phyloP scores from a whole-genome alignment of 805 yeast genomes.

The Kazachstania psychrophila region DNA sequence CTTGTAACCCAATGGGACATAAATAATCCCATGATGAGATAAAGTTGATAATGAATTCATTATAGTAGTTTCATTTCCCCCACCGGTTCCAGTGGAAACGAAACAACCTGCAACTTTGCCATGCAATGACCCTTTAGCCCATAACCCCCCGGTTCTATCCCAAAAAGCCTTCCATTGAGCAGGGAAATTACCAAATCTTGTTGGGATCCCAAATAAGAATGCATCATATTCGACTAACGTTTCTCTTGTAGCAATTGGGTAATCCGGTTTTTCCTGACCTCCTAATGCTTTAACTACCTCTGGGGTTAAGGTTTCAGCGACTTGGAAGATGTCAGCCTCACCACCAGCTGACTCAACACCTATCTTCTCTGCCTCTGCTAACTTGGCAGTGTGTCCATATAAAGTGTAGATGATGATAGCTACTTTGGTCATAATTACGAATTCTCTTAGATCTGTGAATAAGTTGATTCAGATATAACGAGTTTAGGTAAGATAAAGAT shows the following conservation, averaged over 20 bases:
- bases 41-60: conserved; percentile 54
- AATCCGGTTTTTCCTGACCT: conserved; percentile 53
- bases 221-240: conserved; percentile 64
- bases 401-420: conserved; percentile 75
- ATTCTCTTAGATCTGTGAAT: too few species aligned
- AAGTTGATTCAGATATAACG: too few species aligned
- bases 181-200: conserved; percentile 75
- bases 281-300: conserved; percentile 53
- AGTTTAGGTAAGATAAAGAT: too few species aligned
- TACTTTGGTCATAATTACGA: conserved; percentile 38
- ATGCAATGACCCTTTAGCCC: conserved; percentile 64
- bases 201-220: conserved; percentile 75
- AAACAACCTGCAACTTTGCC: conserved; percentile 73
- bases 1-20: conserved; percentile 69
- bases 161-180: conserved; percentile 70
- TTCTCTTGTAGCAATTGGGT: conserved; percentile 54
- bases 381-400: conserved; percentile 64
- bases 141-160: conserved; percentile 70
- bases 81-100: conserved; percentile 70
- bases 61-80: conserved; percentile 72
- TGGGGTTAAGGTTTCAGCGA: conserved; percentile 65
- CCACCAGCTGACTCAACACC: conserved; percentile 70
- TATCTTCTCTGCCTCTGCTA: conserved; percentile 59
- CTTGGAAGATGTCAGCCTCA: conserved; percentile 61
- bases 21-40: conserved; percentile 75